Evolutionary conservation across 257 asterid species (phyloP), one percentile per base, ranked within the genome.

Genomic region (Scutellaria minor): DNA sequence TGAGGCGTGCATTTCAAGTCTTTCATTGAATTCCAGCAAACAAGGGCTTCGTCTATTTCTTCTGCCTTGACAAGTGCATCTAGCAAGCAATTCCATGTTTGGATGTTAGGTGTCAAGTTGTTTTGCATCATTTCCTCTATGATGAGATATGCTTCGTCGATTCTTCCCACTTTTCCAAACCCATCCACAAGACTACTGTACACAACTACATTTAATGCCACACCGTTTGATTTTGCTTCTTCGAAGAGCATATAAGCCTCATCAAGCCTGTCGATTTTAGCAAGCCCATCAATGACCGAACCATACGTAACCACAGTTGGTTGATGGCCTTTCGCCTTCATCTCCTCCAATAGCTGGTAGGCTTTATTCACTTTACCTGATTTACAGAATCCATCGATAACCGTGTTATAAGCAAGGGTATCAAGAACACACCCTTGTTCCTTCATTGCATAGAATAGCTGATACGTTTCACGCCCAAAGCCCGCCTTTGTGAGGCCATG

Each of bases 231-330:
- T 83, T 94, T 94, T 67, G 99, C 99, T 83, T 94, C 99, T 91
- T 94, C 99, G 10, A 91, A 94, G 58, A 94, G 97, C 99, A 94
- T 94, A 78, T 91, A 91, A 54, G 98, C 96, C 80, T 94, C 98
- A 58, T 94, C 98, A 41, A 91, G 96, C 83, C 98, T 84, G 85
- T 94, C 97, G 60, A 94, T 94, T 85, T 90, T 94, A 20, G 99
- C 96, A 68, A 94, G 99, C 76, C 99, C 97, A 22, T 94, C 99
- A 66, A 94, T 85, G 50, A 94, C 97, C 6, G 93, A 89, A 46
- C 98, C 99, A 51, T 94, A 91, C 11, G 99, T 94, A 40, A 91
- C 93, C 13, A 88, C 98, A 22, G 97, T 88, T 6, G 95, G 96
- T 13, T 78, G 87, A 62, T 79, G 89, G 54, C 98, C 96, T 81